Conservation (phyloP, 1,284 basidiomycete species). For the Irpex rosettiformis region DNA sequence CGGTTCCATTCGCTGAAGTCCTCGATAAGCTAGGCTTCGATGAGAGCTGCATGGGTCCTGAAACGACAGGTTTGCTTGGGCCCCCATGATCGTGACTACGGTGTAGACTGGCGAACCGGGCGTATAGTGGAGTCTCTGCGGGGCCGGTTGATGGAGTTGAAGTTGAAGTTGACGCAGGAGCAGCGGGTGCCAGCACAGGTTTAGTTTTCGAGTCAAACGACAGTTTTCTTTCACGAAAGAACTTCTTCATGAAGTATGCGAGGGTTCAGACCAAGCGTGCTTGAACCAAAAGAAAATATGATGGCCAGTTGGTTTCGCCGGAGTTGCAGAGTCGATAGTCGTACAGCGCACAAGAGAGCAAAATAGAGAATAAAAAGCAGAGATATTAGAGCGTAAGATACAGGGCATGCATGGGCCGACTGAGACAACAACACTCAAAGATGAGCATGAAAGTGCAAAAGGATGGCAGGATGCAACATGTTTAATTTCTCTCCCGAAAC, state of each 20-base stretch:
- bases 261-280: background rate
- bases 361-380: slow-evolving; percentile 4
- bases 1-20: background rate
- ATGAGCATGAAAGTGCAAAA: background rate
- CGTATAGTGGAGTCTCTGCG: slow-evolving; percentile 27
- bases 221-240: slow-evolving; percentile 22
- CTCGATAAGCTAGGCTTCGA: slow-evolving; percentile 13
- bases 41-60: slow-evolving; percentile 25
- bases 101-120: slow-evolving; percentile 24
- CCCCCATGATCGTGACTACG: slow-evolving; percentile 13
- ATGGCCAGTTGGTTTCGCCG: background rate
- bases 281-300: background rate
- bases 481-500: background rate
- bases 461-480: slow-evolving; percentile 1
- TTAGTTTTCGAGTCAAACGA: slow-evolving; percentile 12
- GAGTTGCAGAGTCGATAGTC: background rate
- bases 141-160: too few relatives aligned
- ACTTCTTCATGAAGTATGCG: slow-evolving; percentile 21
- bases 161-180: slow-evolving; percentile 3
- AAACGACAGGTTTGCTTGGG: slow-evolving; percentile 24
- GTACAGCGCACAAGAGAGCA: background rate
- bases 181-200: slow-evolving; percentile 11
- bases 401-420: background rate
- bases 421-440: background rate
- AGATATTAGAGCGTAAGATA: slow-evolving; percentile 2